phyloP scores from a whole-genome alignment of 2,329 filamentous ascomycete species.

The Diplocarpon mali region DNA sequence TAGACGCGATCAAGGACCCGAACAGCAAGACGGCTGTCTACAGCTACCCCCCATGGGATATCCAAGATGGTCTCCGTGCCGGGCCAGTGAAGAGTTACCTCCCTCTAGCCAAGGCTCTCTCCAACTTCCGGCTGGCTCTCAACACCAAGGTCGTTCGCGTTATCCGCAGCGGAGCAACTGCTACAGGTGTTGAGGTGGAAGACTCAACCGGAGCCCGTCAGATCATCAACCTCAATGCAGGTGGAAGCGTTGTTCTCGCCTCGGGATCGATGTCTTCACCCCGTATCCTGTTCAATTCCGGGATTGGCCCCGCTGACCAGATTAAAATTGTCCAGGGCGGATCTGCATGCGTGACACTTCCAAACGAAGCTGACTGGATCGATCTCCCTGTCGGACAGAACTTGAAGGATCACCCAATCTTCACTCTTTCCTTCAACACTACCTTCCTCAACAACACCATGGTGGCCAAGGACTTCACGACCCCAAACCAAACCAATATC shows the following conservation, averaged over 20 bases:
- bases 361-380: conserved; percentile 40
- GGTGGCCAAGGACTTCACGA: conserved; percentile 31
- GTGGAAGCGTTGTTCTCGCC: conserved; percentile 20
- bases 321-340: conserved; percentile 28
- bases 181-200: conserved; percentile 50
- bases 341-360: conserved; percentile 29
- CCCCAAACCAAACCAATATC: conserved; percentile 31
- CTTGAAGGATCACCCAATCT: conserved; percentile 45
- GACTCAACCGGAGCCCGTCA: conserved; percentile 28
- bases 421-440: conserved; percentile 17
- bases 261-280: conserved; percentile 19
- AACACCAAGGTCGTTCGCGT: conserved; percentile 54
- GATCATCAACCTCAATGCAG: conserved; percentile 25
- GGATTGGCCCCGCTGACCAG: conserved; percentile 25
- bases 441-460: conserved; percentile 6
- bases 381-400: conserved; percentile 48
- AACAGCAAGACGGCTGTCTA: conserved; percentile 54
- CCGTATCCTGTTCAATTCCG: conserved; percentile 23
- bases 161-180: conserved; percentile 46
- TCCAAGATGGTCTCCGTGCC: conserved; percentile 48
- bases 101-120: conserved; percentile 42
- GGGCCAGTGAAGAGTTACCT: conserved; percentile 63
- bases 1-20: conserved; percentile 33
- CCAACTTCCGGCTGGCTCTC: conserved; percentile 55
- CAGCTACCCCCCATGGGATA: conserved; percentile 55